Percentiles rank a stretch among this genome's conserved stretches.
Evolutionary conservation across 2,329 filamentous ascomycete species (phyloP).

Genomic region (Paecilomyces sp.): DNA sequence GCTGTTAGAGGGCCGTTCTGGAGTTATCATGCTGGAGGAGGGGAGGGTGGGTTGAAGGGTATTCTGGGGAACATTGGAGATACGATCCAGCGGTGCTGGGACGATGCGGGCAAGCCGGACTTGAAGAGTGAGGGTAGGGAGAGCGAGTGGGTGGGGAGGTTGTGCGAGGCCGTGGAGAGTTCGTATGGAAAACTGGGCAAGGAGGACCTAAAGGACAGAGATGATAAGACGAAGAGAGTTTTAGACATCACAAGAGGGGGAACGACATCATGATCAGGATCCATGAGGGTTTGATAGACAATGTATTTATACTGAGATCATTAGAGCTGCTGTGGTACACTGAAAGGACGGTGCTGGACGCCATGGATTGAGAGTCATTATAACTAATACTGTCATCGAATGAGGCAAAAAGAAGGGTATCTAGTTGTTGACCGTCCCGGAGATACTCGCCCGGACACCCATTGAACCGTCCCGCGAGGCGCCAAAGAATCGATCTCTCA

Average conservation of each 20-base stretch:
- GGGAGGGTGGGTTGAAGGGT: slow-evolving; percentile 43
- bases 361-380: neutral
- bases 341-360: neutral
- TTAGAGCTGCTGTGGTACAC: neutral
- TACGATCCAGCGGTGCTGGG: slow-evolving; percentile 50
- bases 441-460: neutral
- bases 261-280: neutral
- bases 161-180: slow-evolving; percentile 5
- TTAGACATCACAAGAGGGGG: slow-evolving; percentile 5
- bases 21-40: slow-evolving; percentile 53
- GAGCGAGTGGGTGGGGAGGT: slow-evolving; percentile 1
- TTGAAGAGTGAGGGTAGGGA: slow-evolving; percentile 31
- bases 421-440: neutral
- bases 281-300: neutral
- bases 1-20: slow-evolving; percentile 51
- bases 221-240: slow-evolving; percentile 8
- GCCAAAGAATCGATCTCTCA: slow-evolving; percentile 17
- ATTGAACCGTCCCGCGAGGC: slow-evolving; percentile 2
- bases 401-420: neutral
- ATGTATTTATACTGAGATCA: neutral
- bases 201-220: slow-evolving; percentile 6
- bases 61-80: slow-evolving; percentile 52
- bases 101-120: slow-evolving; percentile 34
- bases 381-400: neutral
- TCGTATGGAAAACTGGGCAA: slow-evolving; percentile 7